Evolutionary conservation across 1,139 yeast species (phyloP), one percentile per base, ranked within the genome.

Genomic region (Blastobotrys elegans): DNA sequence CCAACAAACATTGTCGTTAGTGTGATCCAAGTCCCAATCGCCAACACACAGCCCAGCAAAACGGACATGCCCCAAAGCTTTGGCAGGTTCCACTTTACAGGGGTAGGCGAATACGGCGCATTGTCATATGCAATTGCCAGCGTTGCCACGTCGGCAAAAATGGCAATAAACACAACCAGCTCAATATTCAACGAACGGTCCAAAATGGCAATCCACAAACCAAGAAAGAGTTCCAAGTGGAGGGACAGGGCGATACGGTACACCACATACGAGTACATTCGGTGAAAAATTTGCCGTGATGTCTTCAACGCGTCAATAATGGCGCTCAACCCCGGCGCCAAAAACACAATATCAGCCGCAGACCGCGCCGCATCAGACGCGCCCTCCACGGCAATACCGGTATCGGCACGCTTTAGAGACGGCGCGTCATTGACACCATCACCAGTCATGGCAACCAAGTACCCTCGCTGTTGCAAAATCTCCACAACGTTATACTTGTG

Each of bases 371-470:
- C 94, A 75, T 87, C 96, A 63, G 95, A 84, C 63, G 95, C 90
- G 82, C 95, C 95, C 76, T 86, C 95, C 71, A 87, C 95, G 69
- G 95, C 95, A 76, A 87, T 87, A 84, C 95, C 96, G 63, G 95
- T 85, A 73, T 87, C 95, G 71, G 96, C 95, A 77, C 86, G 86
- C 84, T 87, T 87, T 75, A 87, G 80, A 60, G 95, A 87, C 69
- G 96, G 96, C 64, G 96, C 95, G 75, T 87, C 96, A 75, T 87
- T 87, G 70, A 87, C 95, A 82, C 96, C 96, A 71, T 87, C 96
- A 84, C 96, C 96, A 78, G 96, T 87, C 95, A 87, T 87, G 72
- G 95, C 96, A 76, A 86, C 95, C 74, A 87, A 80, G 82, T 84
- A 85, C 74, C 95, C 95, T 79, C 95, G 80, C 67, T 82, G 78